Evolutionary conservation across 257 asterid species (phyloP).

Genomic region (Linderniella brevidens): DNA sequence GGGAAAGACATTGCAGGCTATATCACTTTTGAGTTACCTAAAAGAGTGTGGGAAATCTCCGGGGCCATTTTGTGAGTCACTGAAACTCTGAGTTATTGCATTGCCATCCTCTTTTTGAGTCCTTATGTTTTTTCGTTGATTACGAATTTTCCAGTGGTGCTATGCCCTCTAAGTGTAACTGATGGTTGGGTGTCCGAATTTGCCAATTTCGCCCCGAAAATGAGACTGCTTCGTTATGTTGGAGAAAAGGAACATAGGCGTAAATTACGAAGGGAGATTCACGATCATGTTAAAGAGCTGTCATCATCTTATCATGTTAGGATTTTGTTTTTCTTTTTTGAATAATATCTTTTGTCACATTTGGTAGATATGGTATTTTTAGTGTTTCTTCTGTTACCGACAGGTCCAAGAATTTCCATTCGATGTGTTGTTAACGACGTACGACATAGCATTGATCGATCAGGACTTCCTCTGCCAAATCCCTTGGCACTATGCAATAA

Average conservation of each 20-base stretch:
- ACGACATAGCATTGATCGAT: constrained; percentile 73
- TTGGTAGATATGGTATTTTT: neutral
- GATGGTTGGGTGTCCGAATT: constrained; percentile 85
- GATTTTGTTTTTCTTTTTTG: neutral
- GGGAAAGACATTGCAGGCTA: constrained; percentile 91
- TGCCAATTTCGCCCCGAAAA: constrained; percentile 51
- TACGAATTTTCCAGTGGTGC: constrained; percentile 51
- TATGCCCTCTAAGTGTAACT: constrained; percentile 85
- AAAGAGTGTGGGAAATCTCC: constrained; percentile 42
- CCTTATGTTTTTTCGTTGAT: constrained; percentile 10
- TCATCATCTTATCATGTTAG: constrained; percentile 27
- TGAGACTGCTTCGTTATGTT: constrained; percentile 59
- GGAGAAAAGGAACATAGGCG: constrained; percentile 79
- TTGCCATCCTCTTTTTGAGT: neutral
- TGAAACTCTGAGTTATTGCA: constrained; percentile 8
- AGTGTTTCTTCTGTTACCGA: constrained; percentile 3
- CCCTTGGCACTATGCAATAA: constrained; percentile 70
- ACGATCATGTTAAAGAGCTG: constrained; percentile 25
- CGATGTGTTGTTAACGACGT: constrained; percentile 80
- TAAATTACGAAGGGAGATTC: constrained; percentile 44
- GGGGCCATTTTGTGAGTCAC: constrained; percentile 76
- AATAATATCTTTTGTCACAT: neutral
- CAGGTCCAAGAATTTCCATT: constrained; percentile 57
- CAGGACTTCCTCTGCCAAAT: constrained; percentile 83
- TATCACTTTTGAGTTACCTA: constrained; percentile 71